Evolutionary conservation across 75 land plant species (phyloP).

Genomic region (Selaginella tamariscina): DNA sequence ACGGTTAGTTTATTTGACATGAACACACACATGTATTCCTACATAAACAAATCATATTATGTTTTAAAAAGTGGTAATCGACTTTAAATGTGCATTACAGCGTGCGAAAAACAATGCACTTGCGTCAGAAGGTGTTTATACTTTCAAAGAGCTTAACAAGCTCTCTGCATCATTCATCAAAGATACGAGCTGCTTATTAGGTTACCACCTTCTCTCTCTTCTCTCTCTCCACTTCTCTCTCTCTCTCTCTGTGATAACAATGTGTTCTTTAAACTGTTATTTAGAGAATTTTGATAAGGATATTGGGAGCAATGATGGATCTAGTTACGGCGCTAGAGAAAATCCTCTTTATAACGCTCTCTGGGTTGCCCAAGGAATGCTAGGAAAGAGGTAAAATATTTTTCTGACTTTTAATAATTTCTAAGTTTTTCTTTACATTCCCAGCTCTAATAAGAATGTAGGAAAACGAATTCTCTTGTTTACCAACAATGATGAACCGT

Average conservation of each 20-base stretch:
- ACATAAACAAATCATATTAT: too few relatives aligned
- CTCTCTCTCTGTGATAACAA: neutral
- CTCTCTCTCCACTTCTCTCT: neutral
- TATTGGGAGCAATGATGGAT: slow-evolving; percentile 66
- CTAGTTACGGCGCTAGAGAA: slow-evolving; percentile 48
- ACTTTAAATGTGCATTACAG: slow-evolving; percentile 25
- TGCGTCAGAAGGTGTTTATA: slow-evolving; percentile 66
- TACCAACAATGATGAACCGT: slow-evolving; percentile 97
- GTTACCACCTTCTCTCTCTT: slow-evolving; percentile 23
- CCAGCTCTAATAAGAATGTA: slow-evolving; percentile 61
- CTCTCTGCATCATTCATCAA: slow-evolving; percentile 80
- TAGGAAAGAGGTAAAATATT: slow-evolving; percentile 68
- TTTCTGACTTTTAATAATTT: neutral
- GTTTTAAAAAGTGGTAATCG: neutral
- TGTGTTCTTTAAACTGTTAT: neutral
- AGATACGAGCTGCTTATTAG: slow-evolving; percentile 48
- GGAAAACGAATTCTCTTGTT: slow-evolving; percentile 66
- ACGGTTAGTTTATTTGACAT: slow-evolving; percentile 70
- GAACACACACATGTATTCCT: too few relatives aligned
- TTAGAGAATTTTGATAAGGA: slow-evolving; percentile 55
- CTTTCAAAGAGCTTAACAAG: slow-evolving; percentile 52
- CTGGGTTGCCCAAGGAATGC: slow-evolving; percentile 94
- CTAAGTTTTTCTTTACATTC: slow-evolving; percentile 9
- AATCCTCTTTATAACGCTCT: slow-evolving; percentile 86
- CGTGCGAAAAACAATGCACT: slow-evolving; percentile 78